phyloP scores from a whole-genome alignment of 2,329 filamentous ascomycete genomes.

The Podosphaera xanthii region DNA sequence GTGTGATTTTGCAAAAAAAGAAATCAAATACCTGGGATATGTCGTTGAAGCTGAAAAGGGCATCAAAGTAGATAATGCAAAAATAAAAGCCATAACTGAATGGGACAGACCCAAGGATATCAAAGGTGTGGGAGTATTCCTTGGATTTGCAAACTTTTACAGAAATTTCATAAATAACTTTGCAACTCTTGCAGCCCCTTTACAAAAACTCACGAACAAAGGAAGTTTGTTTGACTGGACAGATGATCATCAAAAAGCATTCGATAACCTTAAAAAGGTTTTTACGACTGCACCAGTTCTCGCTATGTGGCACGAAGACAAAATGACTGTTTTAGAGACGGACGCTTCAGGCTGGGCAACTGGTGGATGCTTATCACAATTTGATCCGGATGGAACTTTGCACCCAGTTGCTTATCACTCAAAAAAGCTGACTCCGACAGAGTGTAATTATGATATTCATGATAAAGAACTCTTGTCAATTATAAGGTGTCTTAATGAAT shows the following conservation, averaged over 20 bases:
- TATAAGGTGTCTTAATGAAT: neutral
- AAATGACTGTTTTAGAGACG: neutral
- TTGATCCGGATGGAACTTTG: neutral
- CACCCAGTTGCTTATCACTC: neutral
- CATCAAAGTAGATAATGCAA: neutral
- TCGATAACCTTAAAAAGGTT: neutral
- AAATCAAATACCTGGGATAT: neutral
- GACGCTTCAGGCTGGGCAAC: neutral
- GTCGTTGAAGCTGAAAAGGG: neutral
- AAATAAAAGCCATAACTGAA: neutral
- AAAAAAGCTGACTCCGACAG: neutral
- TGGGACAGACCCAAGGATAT: neutral
- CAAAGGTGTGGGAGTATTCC: neutral
- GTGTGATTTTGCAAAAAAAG: neutral
- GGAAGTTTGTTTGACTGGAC: neutral
- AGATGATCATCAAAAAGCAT: neutral
- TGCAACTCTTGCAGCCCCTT: neutral
- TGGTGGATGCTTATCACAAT: neutral
- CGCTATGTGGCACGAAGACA: neutral
- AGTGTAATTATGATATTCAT: neutral
- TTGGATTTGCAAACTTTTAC: neutral
- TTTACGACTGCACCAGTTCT: neutral
- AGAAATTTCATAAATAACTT: neutral
- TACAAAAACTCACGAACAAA: neutral
- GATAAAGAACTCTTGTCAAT: neutral